phyloP scores from a whole-genome alignment of 2,329 filamentous ascomycete genomes.

The Colletotrichum sp. region DNA sequence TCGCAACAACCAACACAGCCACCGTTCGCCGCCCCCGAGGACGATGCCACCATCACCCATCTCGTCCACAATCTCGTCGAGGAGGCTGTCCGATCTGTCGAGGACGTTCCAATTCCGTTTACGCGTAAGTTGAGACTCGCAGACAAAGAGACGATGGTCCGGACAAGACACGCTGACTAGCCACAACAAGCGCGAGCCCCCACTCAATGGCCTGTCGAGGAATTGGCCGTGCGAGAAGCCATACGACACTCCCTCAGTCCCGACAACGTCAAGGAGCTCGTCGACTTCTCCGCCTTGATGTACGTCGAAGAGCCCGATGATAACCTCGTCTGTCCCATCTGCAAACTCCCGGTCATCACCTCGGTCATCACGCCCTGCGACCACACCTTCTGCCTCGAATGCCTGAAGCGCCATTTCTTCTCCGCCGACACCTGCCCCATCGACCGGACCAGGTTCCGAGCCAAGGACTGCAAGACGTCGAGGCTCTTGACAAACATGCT shows the following conservation, averaged over 20 bases:
- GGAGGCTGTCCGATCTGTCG: slow-evolving; percentile 13
- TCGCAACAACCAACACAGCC: not conserved
- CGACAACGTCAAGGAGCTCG: slow-evolving; percentile 8
- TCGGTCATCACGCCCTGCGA: slow-evolving; percentile 68
- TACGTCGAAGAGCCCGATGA: slow-evolving; percentile 50
- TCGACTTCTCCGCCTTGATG: slow-evolving; percentile 51
- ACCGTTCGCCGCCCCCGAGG: not conserved
- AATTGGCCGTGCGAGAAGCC: slow-evolving; percentile 12
- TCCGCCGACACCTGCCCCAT: slow-evolving; percentile 59
- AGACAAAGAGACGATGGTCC: not conserved
- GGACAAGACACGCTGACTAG: not conserved
- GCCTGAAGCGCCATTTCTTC: slow-evolving; percentile 51
- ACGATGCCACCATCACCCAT: slow-evolving; percentile 6
- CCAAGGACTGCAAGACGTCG: slow-evolving; percentile 33
- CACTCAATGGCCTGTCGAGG: slow-evolving; percentile 16
- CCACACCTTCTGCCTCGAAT: slow-evolving; percentile 69
- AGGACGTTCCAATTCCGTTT: slow-evolving; percentile 2
- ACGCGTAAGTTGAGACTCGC: not conserved
- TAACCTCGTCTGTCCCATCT: slow-evolving; percentile 60
- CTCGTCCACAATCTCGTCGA: slow-evolving; percentile 17
- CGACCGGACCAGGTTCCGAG: slow-evolving; percentile 52
- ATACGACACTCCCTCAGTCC: slow-evolving; percentile 3
- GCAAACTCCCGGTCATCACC: slow-evolving; percentile 64
- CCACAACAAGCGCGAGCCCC: slow-evolving; percentile 4
- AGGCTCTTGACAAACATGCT: slow-evolving; percentile 64